A percentile compares a stretch with the other conserved stretches of the same genome.
Conservation (phyloP, 768 basidiomycete genomes). For the Phaeolepiota aurea region DNA sequence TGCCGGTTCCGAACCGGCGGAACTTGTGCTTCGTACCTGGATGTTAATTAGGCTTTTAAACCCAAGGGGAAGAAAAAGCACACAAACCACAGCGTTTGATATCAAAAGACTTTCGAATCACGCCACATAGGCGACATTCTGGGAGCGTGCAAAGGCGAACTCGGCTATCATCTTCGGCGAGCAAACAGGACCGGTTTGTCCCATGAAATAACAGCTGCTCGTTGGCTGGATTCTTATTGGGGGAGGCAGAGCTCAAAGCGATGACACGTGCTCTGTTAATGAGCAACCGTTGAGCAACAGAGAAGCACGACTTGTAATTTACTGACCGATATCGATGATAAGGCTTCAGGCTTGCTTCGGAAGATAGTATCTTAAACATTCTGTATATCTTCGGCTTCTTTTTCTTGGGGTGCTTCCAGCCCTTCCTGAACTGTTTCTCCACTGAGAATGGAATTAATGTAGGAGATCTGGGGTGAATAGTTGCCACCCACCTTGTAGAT, state of each 20-base stretch:
- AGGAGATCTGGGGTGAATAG: background rate
- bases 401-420: conserved; percentile 52
- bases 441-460: conserved; percentile 30
- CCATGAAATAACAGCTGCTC: conserved; percentile 63
- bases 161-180: conserved; percentile 44
- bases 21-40: conserved; percentile 52
- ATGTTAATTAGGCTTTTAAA: background rate
- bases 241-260: conserved; percentile 10
- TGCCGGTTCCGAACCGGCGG: conserved; percentile 61
- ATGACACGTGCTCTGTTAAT: conserved; percentile 20
- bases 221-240: conserved; percentile 24
- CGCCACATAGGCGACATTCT: conserved; percentile 46
- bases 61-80: background rate
- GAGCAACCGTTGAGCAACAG: background rate
- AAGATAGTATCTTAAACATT: conserved; percentile 43
- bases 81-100: conserved; percentile 46
- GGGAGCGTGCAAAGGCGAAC: conserved; percentile 39
- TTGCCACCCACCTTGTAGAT: conserved; percentile 28
- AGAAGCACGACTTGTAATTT: background rate
- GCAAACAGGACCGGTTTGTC: conserved; percentile 47
- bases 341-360: conserved; percentile 31
- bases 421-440: conserved; percentile 38
- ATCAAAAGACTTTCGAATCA: conserved; percentile 54
- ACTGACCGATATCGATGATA: conserved; percentile 40
- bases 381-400: conserved; percentile 36